Conservation (phyloP, 2,329 filamentous ascomycete genomes). For the Neofusicoccum kwambonambiense region DNA sequence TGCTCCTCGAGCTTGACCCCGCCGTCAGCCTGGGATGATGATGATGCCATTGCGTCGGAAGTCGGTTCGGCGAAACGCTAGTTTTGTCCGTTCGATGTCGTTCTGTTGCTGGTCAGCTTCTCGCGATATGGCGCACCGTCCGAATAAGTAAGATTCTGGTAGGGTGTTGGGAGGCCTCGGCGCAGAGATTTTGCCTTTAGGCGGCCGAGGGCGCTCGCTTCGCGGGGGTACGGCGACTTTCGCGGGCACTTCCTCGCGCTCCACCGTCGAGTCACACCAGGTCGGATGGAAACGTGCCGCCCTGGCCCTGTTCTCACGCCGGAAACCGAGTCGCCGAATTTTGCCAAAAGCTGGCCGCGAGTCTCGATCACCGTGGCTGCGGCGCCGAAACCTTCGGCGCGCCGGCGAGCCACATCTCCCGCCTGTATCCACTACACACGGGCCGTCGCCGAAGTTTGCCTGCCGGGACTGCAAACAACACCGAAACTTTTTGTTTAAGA, state of each 20-base stretch:
- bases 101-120: slow-evolving; percentile 2
- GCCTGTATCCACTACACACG: not conserved
- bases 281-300: not conserved
- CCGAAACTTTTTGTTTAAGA: not conserved
- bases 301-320: not conserved
- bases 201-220: not conserved
- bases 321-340: not conserved
- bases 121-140: not conserved
- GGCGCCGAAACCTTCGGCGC: not conserved
- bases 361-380: not conserved
- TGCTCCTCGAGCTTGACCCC: slow-evolving; percentile 16
- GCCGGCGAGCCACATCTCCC: not conserved
- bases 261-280: not conserved
- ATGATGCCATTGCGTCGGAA: slow-evolving; percentile 12
- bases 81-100: not conserved
- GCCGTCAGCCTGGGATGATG: slow-evolving; percentile 16
- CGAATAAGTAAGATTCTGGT: not conserved
- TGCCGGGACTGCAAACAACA: not conserved
- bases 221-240: slow-evolving; percentile 5
- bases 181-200: not conserved
- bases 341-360: not conserved
- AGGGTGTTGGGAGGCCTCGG: not conserved
- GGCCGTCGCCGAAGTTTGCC: not conserved
- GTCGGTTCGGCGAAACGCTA: not conserved
- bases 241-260: not conserved